Evolutionary conservation across 2,329 filamentous ascomycete genomes (phyloP), one percentile per base, ranked within the genome.

Genomic region (Thelonectria blattea): DNA sequence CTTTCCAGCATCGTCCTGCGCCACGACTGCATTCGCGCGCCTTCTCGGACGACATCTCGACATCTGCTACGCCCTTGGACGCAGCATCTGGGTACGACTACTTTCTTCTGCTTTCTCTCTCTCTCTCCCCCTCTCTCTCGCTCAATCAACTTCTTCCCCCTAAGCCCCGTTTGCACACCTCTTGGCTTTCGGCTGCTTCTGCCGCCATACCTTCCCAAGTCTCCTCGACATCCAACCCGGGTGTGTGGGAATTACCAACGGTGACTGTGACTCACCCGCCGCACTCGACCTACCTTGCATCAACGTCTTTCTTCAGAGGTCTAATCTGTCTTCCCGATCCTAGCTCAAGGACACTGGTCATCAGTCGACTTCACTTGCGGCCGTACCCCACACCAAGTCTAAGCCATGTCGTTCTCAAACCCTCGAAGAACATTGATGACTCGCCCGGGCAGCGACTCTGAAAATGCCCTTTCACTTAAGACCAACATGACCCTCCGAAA

Each of bases 401-500:
- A 79, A 79, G 77, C 73, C 75, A 83, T 83, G 81, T 79, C 80
- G 58, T 77, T 75, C 73, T 74, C 77, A 71, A 80, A 82, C 73
- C 80, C 80, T 73, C 76, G 80, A 74, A 79, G 80, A 74, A 75
- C 78, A 69, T 74, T 75, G 74, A 75, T 77, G 72, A 77, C 76
- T 77, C 75, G 75, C 65, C 68, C 71, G 62, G 74, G 68, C 60
- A 71, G 68, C 65, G 70, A 74, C 62, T 61, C 65, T 55, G 71
- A 75, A 56, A 66, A 65, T 62, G 67, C 58, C 52, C 74, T 77
- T 72, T 72, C 68, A 65, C 74, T 73, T 68, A 74, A 74, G 65
- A 79, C 68, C 56, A 72, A 58, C 66, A 71, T 68, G 75, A 78
- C 80, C 75, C 83, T 92, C 76, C 84, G 81, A 74, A 92, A 92